phyloP scores from a whole-genome alignment of 148 eudicot species.

The Beta vulgaris region DNA sequence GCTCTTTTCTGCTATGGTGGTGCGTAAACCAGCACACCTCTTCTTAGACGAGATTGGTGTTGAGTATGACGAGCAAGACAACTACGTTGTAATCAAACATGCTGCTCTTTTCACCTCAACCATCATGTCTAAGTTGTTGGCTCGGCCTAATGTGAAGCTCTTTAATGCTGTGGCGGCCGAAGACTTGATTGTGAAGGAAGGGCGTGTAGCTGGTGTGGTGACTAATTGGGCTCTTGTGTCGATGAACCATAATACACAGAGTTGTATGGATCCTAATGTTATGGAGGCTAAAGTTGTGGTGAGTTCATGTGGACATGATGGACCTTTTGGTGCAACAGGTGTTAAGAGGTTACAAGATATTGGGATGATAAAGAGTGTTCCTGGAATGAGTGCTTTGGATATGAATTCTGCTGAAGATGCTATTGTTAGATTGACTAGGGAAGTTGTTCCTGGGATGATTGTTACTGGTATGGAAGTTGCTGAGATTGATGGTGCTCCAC shows the following conservation, averaged over 20 bases:
- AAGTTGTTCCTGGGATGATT: slow-evolving; percentile 91
- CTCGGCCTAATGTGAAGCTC: too few species aligned
- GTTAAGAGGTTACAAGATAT: slow-evolving; percentile 77
- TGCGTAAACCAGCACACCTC: slow-evolving; percentile 90
- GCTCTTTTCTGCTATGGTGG: slow-evolving; percentile 89
- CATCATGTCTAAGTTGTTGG: slow-evolving; percentile 79
- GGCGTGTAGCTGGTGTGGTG: slow-evolving; percentile 73
- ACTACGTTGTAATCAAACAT: too few species aligned
- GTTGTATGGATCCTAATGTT: slow-evolving; percentile 95
- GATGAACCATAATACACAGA: slow-evolving; percentile 90
- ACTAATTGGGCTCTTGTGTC: slow-evolving; percentile 94
- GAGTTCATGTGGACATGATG: slow-evolving; percentile 92
- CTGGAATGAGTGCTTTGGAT: slow-evolving; percentile 91
- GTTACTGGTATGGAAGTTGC: slow-evolving; percentile 99
- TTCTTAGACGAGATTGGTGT: too few species aligned
- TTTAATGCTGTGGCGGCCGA: slow-evolving; percentile 90
- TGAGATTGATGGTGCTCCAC: slow-evolving; percentile 88
- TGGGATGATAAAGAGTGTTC: slow-evolving; percentile 71
- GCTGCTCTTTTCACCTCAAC: too few species aligned
- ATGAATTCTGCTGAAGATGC: slow-evolving; percentile 96
- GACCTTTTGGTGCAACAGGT: slow-evolving; percentile 93
- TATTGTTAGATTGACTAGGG: slow-evolving; percentile 75
- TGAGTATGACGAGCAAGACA: too few species aligned
- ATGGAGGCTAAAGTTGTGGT: slow-evolving; percentile 92
- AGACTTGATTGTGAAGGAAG: slow-evolving; percentile 73